These are phyloP conservation scores for Phytophthora foliorum DNA, from an alignment of 352 stramenopile species.

Conservation along the genomic window DNA sequence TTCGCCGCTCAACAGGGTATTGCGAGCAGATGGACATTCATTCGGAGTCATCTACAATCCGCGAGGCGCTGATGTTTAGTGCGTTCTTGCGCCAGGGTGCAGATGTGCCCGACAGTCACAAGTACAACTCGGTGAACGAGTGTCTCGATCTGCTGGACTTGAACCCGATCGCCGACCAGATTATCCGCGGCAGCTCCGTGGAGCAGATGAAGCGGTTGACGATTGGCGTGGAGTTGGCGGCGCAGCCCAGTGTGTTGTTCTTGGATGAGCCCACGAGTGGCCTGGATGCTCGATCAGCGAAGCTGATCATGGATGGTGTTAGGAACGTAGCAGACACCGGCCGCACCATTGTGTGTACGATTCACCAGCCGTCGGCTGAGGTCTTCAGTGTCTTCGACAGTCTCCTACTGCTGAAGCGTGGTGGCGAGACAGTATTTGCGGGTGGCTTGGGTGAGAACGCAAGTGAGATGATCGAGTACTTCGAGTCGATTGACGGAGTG, in stretches of 20 bases:
- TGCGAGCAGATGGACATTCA: too few relatives aligned
- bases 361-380: too few relatives aligned
- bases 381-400: conserved; percentile 40
- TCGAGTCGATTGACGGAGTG: conserved; percentile 44
- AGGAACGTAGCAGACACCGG: too few relatives aligned
- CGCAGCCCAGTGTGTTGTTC: too few relatives aligned
- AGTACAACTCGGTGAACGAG: conserved; percentile 39
- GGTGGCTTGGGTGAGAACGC: conserved; percentile 57
- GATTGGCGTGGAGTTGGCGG: too few relatives aligned
- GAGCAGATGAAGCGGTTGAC: too few relatives aligned
- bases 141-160: conserved; percentile 30
- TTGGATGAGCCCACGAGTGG: too few relatives aligned
- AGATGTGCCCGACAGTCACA: conserved; percentile 43
- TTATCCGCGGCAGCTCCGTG: conserved; percentile 55
- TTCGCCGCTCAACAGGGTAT: too few relatives aligned
- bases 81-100: conserved; percentile 35
- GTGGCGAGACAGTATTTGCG: conserved; percentile 61
- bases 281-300: too few relatives aligned
- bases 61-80: conserved; percentile 64
- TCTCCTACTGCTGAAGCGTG: conserved; percentile 34
- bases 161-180: conserved; percentile 34
- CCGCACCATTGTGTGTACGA: too few relatives aligned
- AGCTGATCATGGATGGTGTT: too few relatives aligned
- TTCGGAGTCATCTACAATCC: conserved; percentile 86
- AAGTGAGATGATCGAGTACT: conserved; percentile 41